These are phyloP conservation scores for Dendrobium nobile DNA, from an alignment of 106 monocot species.

Conservation along the genomic window DNA sequence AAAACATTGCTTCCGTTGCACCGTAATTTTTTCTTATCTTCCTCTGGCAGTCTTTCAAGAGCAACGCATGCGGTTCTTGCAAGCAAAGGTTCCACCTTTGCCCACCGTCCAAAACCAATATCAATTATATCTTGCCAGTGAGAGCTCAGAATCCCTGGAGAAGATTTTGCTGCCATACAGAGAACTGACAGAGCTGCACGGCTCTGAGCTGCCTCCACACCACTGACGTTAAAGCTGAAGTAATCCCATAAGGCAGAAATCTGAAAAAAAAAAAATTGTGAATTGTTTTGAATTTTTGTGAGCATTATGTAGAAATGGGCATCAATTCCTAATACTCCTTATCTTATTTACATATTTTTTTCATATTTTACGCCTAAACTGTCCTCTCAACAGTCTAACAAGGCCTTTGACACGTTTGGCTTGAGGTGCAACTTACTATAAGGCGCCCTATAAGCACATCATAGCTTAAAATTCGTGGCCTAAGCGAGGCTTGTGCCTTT, in stretches of 20 bases:
- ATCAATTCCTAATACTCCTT: too few species aligned
- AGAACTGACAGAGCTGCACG: slow-evolving; percentile 86
- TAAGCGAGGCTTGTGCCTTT: too few species aligned
- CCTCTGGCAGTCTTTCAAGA: slow-evolving; percentile 74
- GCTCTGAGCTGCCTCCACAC: slow-evolving; percentile 59
- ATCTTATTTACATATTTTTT: too few species aligned
- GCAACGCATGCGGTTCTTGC: slow-evolving; percentile 89
- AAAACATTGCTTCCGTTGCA: slow-evolving; percentile 50
- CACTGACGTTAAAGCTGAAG: slow-evolving; percentile 80
- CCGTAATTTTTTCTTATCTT: slow-evolving; percentile 76
- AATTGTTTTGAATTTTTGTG: too few species aligned
- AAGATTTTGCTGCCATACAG: slow-evolving; percentile 92
- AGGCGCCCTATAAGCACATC: too few species aligned
- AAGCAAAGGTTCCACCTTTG: slow-evolving; percentile 90
- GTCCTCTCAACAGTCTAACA: too few species aligned
- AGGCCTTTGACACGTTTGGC: too few species aligned
- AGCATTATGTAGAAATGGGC: too few species aligned
- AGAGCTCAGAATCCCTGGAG: slow-evolving; percentile 60
- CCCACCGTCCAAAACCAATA: slow-evolving; percentile 97
- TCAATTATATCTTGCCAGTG: slow-evolving; percentile 89
- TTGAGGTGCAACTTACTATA: too few species aligned
- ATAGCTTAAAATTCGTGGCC: too few species aligned
- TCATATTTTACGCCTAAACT: too few species aligned
- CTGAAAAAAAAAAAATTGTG: slow-evolving; percentile 16
- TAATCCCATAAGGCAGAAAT: slow-evolving; percentile 88